Evolutionary conservation across 179 eudicot species (phyloP).

Genomic region (Gypsophila paniculata): DNA sequence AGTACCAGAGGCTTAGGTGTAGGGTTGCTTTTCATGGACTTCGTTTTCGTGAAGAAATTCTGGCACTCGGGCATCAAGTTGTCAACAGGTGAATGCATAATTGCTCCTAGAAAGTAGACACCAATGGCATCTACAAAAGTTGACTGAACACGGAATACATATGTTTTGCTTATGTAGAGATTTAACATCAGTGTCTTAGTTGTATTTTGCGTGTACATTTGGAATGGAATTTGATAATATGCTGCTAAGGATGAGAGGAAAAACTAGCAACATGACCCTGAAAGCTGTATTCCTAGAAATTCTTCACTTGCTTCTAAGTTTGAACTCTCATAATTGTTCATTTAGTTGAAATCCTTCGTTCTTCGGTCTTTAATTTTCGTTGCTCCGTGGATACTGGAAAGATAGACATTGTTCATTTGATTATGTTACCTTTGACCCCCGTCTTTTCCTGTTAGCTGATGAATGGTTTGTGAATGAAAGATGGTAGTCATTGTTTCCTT

Average conservation of each 20-base stretch:
- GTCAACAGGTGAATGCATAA: conserved; percentile 51
- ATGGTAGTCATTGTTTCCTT: background rate
- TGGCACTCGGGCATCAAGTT: conserved; percentile 60
- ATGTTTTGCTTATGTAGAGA: background rate
- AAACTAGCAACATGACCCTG: background rate
- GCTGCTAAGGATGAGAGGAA: conserved; percentile 9
- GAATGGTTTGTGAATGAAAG: background rate
- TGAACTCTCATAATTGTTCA: background rate
- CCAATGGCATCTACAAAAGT: background rate
- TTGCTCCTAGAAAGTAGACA: conserved; percentile 6
- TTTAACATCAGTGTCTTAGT: background rate
- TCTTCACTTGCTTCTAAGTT: background rate
- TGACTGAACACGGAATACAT: background rate
- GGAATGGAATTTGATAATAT: conserved; percentile 7
- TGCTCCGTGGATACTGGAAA: background rate
- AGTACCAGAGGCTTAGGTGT: conserved; percentile 94
- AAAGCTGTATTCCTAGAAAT: conserved; percentile 8
- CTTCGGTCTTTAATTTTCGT: background rate
- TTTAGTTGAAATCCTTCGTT: background rate
- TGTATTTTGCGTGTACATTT: background rate
- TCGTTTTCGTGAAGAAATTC: conserved; percentile 73
- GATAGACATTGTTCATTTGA: background rate
- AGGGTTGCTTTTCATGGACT: conserved; percentile 93
- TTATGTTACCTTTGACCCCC: background rate
- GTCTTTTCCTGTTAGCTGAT: background rate